Evolutionary conservation across 257 asterid genomes (phyloP).

Genomic region (Misopates orontium): DNA sequence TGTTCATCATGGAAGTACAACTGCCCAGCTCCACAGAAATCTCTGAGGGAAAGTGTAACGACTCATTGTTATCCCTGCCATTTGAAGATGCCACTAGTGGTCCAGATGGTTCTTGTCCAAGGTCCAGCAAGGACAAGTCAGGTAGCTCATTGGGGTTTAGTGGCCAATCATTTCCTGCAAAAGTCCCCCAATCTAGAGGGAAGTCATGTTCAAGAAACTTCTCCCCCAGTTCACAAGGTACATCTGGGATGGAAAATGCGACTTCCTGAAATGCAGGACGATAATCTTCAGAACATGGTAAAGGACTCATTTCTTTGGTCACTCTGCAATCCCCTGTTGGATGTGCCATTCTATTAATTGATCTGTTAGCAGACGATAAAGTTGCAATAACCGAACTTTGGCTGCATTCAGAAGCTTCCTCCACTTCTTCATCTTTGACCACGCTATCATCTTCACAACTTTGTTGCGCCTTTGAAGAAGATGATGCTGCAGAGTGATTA

Average conservation of each 20-base stretch:
- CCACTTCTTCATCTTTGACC: slow-evolving; percentile 54
- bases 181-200: slow-evolving; percentile 58
- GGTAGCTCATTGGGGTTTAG: slow-evolving; percentile 59
- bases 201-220: slow-evolving; percentile 54
- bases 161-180: slow-evolving; percentile 62
- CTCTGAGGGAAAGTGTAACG: slow-evolving; percentile 40
- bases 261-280: slow-evolving; percentile 45
- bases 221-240: slow-evolving; percentile 46
- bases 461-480: slow-evolving; percentile 69
- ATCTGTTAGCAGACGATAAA: slow-evolving; percentile 50
- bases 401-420: slow-evolving; percentile 91
- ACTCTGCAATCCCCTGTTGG: slow-evolving; percentile 40
- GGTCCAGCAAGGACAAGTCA: slow-evolving; percentile 55
- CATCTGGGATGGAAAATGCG: slow-evolving; percentile 43
- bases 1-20: slow-evolving; percentile 41
- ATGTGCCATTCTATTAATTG: slow-evolving; percentile 39
- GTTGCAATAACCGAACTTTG: slow-evolving; percentile 60
- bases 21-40: slow-evolving; percentile 34
- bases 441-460: slow-evolving; percentile 70
- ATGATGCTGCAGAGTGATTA: slow-evolving; percentile 52
- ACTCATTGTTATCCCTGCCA: slow-evolving; percentile 39
- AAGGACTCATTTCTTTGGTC: slow-evolving; percentile 47
- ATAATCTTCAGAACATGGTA: slow-evolving; percentile 45
- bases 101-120: slow-evolving; percentile 53
- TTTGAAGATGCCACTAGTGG: slow-evolving; percentile 44